Base-by-base conservation (phyloP, 495 filamentous ascomycete genomes). In the Penicillium samsonianum region DNA sequence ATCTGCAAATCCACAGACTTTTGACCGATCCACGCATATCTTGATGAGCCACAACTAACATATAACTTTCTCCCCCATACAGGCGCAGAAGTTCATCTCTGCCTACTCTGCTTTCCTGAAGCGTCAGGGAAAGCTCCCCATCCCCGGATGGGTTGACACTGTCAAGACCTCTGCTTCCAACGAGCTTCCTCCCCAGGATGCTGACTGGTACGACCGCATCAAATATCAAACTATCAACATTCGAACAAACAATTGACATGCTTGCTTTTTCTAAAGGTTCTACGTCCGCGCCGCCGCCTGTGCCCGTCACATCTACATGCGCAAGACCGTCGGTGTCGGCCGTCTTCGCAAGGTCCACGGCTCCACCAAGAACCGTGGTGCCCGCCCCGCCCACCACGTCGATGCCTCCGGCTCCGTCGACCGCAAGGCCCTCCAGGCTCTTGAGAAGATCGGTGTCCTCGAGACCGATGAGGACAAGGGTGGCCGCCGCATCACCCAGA, bases 391-490 rank as follows among this genome's bases (percentile, higher is more conserved):
- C 50, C 89, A 97, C 79, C 94, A 98, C 84, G 91, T 96, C 72
- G 89, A 97, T 74, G 94, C 92, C 74, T 89, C 84, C 69, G 94
- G 94, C 69, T 86, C 84, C 72, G 93, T 98, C 62, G 94, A 98
- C 81, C 90, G 94, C 72, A 96, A 96, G 82, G 85, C 93, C 64
- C 81, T 96, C 75, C 93, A 97, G 86, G 83, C 91, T 52, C 86
- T 98, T 46, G 93, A 97, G 90, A 96, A 96, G 87, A 97, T 98
- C 74, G 92, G 92, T 75, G 90, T 98, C 66, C 80, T 98, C 52
- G 94, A 98, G 88, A 76, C 84, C 71, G 91, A 97, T 73, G 92
- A 95, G 84, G 93, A 96, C 51, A 94, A 93, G 84, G 94, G 94
- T 80, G 94, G 94, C 65, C 88, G 94, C 67, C 84, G 94, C 67